These are phyloP conservation scores for Gnetum montanum DNA, from an alignment of 75 land plant genomes.

Conservation along the genomic window DNA sequence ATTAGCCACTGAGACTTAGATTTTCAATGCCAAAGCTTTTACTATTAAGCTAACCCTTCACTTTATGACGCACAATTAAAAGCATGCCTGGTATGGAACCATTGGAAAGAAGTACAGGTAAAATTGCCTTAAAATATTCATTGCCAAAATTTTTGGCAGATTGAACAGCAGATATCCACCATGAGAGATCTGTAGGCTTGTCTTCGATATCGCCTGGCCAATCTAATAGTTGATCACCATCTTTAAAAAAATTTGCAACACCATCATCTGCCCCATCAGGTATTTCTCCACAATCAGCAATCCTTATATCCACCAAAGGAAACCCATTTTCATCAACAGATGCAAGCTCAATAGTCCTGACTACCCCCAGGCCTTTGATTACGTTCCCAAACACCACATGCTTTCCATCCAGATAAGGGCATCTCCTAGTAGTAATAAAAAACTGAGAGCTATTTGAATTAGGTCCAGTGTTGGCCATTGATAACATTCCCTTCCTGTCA, in stretches of 20 bases:
- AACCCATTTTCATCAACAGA: slow-evolving; percentile 38
- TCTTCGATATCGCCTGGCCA: slow-evolving; percentile 89
- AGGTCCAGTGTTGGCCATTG: slow-evolving; percentile 96
- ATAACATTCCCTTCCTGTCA: slow-evolving; percentile 90
- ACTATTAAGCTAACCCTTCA: not conserved
- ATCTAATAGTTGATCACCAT: slow-evolving; percentile 88
- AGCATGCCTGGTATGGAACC: not conserved
- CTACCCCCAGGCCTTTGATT: slow-evolving; percentile 90
- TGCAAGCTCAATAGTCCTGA: slow-evolving; percentile 78
- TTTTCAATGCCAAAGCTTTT: not conserved
- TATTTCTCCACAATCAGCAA: slow-evolving; percentile 78
- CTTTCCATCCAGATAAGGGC: slow-evolving; percentile 88
- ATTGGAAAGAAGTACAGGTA: not conserved
- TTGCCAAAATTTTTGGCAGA: slow-evolving; percentile 73
- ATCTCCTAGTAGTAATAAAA: slow-evolving; percentile 85
- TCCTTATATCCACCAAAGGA: slow-evolving; percentile 51
- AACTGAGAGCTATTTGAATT: slow-evolving; percentile 96
- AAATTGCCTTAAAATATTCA: slow-evolving; percentile 61
- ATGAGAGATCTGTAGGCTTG: slow-evolving; percentile 59
- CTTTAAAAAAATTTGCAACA: slow-evolving; percentile 63
- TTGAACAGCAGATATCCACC: slow-evolving; percentile 89
- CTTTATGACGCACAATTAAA: not conserved
- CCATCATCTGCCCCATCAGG: slow-evolving; percentile 82
- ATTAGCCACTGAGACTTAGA: not conserved
- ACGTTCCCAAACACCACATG: slow-evolving; percentile 99